Evolutionary conservation across 768 basidiomycete species (phyloP).

Genomic region (Clitopilus passeckerianus): DNA sequence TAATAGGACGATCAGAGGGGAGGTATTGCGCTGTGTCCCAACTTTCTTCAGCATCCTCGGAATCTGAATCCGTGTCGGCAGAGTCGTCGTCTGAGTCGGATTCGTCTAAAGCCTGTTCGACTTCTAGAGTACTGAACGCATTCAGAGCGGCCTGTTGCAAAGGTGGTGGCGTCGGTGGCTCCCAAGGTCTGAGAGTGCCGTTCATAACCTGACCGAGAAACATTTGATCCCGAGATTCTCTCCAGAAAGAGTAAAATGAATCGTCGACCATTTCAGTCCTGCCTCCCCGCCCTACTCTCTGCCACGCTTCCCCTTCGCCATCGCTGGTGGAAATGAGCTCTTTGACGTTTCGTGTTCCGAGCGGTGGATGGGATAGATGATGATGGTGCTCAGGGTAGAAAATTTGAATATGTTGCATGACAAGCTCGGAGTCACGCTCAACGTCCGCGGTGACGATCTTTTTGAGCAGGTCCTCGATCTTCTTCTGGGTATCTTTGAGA

Average conservation of each 20-base stretch:
- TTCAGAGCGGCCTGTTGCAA: neutral
- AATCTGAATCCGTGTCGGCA: neutral
- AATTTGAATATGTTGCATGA: constrained; percentile 35
- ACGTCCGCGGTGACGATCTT: constrained; percentile 28
- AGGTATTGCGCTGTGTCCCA: neutral
- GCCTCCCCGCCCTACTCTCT: constrained; percentile 19
- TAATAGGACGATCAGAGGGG: too few relatives aligned
- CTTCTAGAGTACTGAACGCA: neutral
- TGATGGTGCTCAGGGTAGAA: constrained; percentile 46
- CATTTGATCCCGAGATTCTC: constrained; percentile 35
- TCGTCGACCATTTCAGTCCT: constrained; percentile 15
- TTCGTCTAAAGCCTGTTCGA: neutral
- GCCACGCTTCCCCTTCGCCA: constrained; percentile 21
- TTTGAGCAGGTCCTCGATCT: constrained; percentile 44
- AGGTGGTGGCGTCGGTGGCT: neutral
- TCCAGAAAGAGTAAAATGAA: constrained; percentile 50
- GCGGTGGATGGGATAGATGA: constrained; percentile 35
- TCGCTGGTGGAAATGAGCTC: neutral
- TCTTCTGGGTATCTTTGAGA: constrained; percentile 39
- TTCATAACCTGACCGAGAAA: constrained; percentile 28
- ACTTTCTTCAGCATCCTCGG: neutral
- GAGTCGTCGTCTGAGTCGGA: neutral
- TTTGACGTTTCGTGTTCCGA: constrained; percentile 34
- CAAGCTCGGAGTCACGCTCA: constrained; percentile 21
- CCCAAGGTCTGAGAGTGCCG: neutral